phyloP scores from a whole-genome alignment of 371 early-diverging fungal species.

The Umbelopsis sp. region DNA sequence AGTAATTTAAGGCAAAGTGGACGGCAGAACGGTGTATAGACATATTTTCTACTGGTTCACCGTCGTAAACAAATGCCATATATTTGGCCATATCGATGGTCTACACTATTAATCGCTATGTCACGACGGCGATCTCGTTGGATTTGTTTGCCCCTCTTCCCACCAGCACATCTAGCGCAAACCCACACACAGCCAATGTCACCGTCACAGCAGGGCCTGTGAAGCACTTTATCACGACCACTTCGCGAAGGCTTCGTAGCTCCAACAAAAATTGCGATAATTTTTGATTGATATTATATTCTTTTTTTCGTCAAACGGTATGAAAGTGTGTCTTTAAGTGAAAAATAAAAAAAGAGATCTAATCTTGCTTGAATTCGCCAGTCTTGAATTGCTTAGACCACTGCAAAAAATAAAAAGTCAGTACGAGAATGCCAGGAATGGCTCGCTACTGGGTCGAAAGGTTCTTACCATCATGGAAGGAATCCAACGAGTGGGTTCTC shows the following conservation, averaged over 20 bases:
- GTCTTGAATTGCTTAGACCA: constrained; percentile 79
- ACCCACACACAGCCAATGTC: too few species aligned
- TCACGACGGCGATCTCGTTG: too few species aligned
- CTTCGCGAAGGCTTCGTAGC: background rate
- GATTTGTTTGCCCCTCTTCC: too few species aligned
- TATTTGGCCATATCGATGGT: too few species aligned
- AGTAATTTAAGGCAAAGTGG: too few species aligned
- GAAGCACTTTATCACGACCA: too few species aligned
- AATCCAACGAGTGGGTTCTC: constrained; percentile 78
- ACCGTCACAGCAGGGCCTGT: too few species aligned
- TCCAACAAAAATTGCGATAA: background rate
- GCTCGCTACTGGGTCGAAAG: background rate
- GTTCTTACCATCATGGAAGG: constrained; percentile 75
- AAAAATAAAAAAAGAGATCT: background rate
- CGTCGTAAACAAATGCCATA: too few species aligned
- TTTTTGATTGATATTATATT: background rate
- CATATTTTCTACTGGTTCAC: too few species aligned
- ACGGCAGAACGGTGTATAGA: too few species aligned
- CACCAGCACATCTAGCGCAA: too few species aligned
- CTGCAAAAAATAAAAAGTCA: constrained; percentile 28
- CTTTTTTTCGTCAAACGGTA: constrained; percentile 11
- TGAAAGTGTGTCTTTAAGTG: constrained; percentile 4
- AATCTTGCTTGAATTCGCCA: constrained; percentile 18
- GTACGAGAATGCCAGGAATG: background rate
- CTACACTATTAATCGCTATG: too few species aligned